Conservation (phyloP, 768 basidiomycete species). For the Boletales sp. region DNA sequence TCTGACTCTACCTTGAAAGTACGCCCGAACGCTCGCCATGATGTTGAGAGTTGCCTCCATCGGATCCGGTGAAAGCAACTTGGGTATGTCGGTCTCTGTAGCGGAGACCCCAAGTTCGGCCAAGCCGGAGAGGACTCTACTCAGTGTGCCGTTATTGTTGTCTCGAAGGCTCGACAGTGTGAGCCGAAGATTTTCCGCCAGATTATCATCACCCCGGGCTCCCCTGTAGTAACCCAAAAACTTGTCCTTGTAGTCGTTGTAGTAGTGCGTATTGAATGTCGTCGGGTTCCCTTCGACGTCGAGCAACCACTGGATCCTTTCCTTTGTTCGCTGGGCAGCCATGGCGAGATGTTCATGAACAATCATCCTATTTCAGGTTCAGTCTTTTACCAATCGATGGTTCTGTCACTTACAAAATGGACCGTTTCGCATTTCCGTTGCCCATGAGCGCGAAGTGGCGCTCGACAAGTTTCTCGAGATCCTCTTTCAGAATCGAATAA, state of each 20-base stretch:
- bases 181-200: slow-evolving; percentile 7
- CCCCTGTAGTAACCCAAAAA: slow-evolving; percentile 49
- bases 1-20: slow-evolving; percentile 63
- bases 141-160: slow-evolving; percentile 17
- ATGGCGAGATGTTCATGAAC: slow-evolving; percentile 49
- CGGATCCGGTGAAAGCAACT: slow-evolving; percentile 47
- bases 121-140: slow-evolving; percentile 23
- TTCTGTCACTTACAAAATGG: slow-evolving; percentile 37
- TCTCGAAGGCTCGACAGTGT: not conserved
- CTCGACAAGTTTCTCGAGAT: slow-evolving; percentile 42
- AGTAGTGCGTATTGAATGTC: slow-evolving; percentile 52
- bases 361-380: slow-evolving; percentile 36
- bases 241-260: slow-evolving; percentile 45
- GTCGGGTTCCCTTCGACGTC: slow-evolving; percentile 47
- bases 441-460: slow-evolving; percentile 51
- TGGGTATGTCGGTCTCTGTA: slow-evolving; percentile 42
- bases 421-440: slow-evolving; percentile 37
- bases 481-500: slow-evolving; percentile 33
- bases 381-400: not conserved
- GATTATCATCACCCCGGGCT: slow-evolving; percentile 4
- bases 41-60: slow-evolving; percentile 56
- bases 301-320: slow-evolving; percentile 47
- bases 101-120: slow-evolving; percentile 27
- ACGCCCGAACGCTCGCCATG: slow-evolving; percentile 70
- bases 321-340: slow-evolving; percentile 37